phyloP scores from a whole-genome alignment of 176 grass and related monocot genomes.

The Raddia distichophylla region DNA sequence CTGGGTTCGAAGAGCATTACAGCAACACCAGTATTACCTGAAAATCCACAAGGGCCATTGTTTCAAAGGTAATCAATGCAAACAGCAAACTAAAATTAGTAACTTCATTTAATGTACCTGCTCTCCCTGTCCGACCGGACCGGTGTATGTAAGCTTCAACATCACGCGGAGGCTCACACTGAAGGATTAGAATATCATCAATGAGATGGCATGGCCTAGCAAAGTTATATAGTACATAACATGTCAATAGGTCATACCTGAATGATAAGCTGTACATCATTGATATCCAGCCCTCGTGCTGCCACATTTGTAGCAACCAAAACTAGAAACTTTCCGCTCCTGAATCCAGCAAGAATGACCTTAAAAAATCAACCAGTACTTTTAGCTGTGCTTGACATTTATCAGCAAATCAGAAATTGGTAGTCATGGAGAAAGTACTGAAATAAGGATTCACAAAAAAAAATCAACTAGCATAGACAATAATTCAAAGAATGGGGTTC shows the following conservation, averaged over 20 bases:
- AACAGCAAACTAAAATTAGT: neutral
- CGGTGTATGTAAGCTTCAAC: constrained; percentile 99
- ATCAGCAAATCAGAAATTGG: neutral
- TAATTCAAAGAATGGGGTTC: neutral
- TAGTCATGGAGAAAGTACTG: neutral
- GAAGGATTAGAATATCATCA: constrained; percentile 32
- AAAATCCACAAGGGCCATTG: constrained; percentile 36
- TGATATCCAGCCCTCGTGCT: constrained; percentile 91
- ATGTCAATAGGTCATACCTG: constrained; percentile 55
- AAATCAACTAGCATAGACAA: neutral
- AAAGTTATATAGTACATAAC: constrained; percentile 6
- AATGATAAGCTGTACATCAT: constrained; percentile 96
- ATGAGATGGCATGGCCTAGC: neutral
- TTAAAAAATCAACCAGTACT: constrained; percentile 42
- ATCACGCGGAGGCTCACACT: constrained; percentile 98
- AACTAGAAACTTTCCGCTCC: constrained; percentile 80
- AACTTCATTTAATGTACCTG: constrained; percentile 49
- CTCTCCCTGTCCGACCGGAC: constrained; percentile 93
- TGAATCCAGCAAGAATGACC: constrained; percentile 94
- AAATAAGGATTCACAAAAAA: constrained; percentile 12
- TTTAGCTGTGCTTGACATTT: constrained; percentile 1
- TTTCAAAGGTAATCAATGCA: neutral
- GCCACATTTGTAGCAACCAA: constrained; percentile 99
- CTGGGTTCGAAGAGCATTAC: constrained; percentile 91
- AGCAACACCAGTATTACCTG: constrained; percentile 88